Evolutionary conservation across 2,329 filamentous ascomycete genomes (phyloP).

Genomic region (Zasmidium angulare): DNA sequence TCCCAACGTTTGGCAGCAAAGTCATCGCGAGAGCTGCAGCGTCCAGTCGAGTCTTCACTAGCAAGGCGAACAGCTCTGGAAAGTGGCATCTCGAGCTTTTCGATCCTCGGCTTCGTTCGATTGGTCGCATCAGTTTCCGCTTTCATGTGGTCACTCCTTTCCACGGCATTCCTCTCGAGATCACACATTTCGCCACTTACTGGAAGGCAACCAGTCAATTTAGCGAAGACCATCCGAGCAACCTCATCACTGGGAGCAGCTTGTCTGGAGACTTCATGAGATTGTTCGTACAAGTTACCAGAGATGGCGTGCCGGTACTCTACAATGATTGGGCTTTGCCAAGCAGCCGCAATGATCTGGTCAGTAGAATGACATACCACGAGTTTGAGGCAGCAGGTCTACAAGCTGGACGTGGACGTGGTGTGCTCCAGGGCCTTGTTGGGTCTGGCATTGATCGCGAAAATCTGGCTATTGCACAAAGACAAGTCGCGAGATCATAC

Average conservation of each 20-base stretch:
- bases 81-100: constrained; percentile 86
- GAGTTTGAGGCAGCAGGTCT: constrained; percentile 61
- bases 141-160: constrained; percentile 98
- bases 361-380: constrained; percentile 73
- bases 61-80: constrained; percentile 71
- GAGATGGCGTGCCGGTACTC: constrained; percentile 80
- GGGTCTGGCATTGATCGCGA: constrained; percentile 31
- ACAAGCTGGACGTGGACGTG: constrained; percentile 26
- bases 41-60: constrained; percentile 80
- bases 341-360: constrained; percentile 63
- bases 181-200: constrained; percentile 97
- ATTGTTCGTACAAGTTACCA: constrained; percentile 87
- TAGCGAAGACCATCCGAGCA: constrained; percentile 73
- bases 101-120: constrained; percentile 84
- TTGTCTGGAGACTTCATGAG: constrained; percentile 93
- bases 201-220: constrained; percentile 98
- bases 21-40: constrained; percentile 95
- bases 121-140: constrained; percentile 90
- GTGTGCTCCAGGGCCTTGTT: constrained; percentile 29
- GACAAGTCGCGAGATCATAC: constrained; percentile 69
- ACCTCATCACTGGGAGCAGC: constrained; percentile 91
- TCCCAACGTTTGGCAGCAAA: constrained; percentile 94
- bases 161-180: constrained; percentile 85
- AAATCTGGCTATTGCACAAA: constrained; percentile 65
- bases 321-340: constrained; percentile 76